A percentile compares a stretch with the other conserved stretches of the same genome.
Conservation (phyloP, 805 yeast species). For the Candida tallmaniae region DNA sequence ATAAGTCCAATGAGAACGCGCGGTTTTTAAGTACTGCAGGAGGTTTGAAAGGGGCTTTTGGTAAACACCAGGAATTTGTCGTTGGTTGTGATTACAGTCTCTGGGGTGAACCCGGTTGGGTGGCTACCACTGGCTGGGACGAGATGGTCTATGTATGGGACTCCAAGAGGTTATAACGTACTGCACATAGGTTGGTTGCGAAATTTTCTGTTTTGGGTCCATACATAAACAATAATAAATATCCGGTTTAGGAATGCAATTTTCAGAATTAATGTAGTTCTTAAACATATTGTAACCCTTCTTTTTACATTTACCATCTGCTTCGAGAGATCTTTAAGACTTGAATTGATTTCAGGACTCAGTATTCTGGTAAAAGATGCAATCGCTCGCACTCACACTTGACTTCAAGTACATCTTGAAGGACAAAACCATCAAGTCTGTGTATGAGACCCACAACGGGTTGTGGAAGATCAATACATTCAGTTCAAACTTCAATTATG, state of each 20-base stretch:
- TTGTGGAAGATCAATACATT: conserved; percentile 21
- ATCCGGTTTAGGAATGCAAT: too few species aligned
- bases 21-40: conserved; percentile 40
- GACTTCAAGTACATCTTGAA: conserved; percentile 11
- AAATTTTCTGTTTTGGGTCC: conserved; percentile 1
- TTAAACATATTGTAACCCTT: too few species aligned
- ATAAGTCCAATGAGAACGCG: conserved; percentile 57
- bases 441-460: conserved; percentile 26
- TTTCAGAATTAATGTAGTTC: too few species aligned
- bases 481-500: conserved; percentile 6
- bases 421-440: conserved; percentile 2
- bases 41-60: conserved; percentile 57
- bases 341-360: too few species aligned
- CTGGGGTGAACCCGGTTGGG: conserved; percentile 97
- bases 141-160: conserved; percentile 92
- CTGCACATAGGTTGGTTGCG: conserved; percentile 2
- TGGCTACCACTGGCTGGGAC: conserved; percentile 94
- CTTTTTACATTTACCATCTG: too few species aligned
- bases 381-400: conserved; percentile 10
- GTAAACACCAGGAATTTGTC: conserved; percentile 80
- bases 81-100: conserved; percentile 92
- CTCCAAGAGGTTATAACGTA: conserved; percentile 37
- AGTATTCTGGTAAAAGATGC: too few species aligned
- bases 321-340: too few species aligned
- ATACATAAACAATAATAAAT: conserved; percentile 1